Base-by-base conservation (phyloP, 495 filamentous ascomycete genomes). In the Daldinia decipiens region DNA sequence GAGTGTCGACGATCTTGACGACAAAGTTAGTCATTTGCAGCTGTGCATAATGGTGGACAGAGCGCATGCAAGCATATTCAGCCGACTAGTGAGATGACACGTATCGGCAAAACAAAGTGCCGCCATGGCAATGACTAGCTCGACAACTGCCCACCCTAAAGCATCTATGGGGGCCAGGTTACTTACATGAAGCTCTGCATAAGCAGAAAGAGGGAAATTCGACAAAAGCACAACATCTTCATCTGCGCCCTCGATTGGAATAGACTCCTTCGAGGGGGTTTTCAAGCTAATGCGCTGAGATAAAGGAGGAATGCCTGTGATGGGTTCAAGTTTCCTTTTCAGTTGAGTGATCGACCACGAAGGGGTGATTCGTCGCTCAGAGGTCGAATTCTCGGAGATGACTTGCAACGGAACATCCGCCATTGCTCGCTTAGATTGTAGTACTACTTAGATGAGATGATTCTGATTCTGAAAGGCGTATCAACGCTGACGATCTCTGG, bases 281-380 rank as follows among this genome's bases (percentile, higher is more conserved):
- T 86, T 89, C 76, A 94, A 81, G 50, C 79, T 86, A 56, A 99
- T 85, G 57, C 84, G 87, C 79, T 98, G 96, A 65, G 87, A 88
- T 9, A 86, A 85, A 11, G 93, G 92, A 2, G 95, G 93, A 17
- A 99, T 88, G 58, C 95, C 95, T 2, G 95, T 99, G 81, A 99
- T 88, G 66, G 94, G 91, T 77, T 98, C 94, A 47, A 99, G 88
- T 80, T 97, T 97, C 24, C 83, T 79, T 80, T 97, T 98, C 61
- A 98, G 85, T 74, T 93, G 90, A 32, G 87, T 79, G 73, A 99
- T 91, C 64, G 90, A 91, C 95, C 96, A 99, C 73, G 94, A 92
- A 3, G 95, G 94, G 8, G 92, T 93, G 78, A 98, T 87, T 70
- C 95, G 91, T 55, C 95, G 91, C 76, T 99, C 95, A 36, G 92